Evolutionary conservation across 768 basidiomycete species (phyloP), one percentile per base, ranked within the genome.

Genomic region (Phylloporus arenicola): DNA sequence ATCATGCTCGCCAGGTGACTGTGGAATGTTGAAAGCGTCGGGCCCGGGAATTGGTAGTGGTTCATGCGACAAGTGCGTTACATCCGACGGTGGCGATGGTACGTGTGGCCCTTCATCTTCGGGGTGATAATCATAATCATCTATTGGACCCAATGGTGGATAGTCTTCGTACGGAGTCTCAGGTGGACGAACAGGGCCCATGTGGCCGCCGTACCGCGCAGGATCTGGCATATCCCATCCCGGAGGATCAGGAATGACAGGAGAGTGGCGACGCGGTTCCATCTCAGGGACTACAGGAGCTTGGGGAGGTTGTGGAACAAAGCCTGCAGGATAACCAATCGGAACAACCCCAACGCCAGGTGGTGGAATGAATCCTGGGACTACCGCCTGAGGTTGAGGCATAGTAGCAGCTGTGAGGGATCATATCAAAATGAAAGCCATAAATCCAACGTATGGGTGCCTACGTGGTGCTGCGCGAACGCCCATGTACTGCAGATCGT

Each of bases 401-500:
- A 69, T 64, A 37, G 57, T 45, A 13, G 66, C 48, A 45, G 46
- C 63, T 65, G 27, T 17, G 2, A 29, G 51, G 38, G 12, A 4
- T 10, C 31, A 44, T 5, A 27, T 58, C 33, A 58, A 35, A 20
- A 37, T 45, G 3, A 4, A 24, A 44, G 2, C 16, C 39, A 25
- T 11, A 12, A 35, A 43, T 11, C 43, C 8, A 13, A 22, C 7
- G 13, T 4, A 19, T 39, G 34, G 39, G 24, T 10, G 52, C 71
- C 52, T 57, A 75, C 74, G 70, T 57, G 64, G 65, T 33, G 68
- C 64, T 34, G 78, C 63, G 16, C 74, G 73, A 52, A 71, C 56
- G 44, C 75, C 67, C 9, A 83, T 53, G 39, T 77, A 72, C 29
- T 75, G 73, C 38, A 77, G 47, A 34, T 73, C 75, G 4, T 72